Conservation (phyloP, 129 eudicot species). For the Chrysanthemum makinoi region DNA sequence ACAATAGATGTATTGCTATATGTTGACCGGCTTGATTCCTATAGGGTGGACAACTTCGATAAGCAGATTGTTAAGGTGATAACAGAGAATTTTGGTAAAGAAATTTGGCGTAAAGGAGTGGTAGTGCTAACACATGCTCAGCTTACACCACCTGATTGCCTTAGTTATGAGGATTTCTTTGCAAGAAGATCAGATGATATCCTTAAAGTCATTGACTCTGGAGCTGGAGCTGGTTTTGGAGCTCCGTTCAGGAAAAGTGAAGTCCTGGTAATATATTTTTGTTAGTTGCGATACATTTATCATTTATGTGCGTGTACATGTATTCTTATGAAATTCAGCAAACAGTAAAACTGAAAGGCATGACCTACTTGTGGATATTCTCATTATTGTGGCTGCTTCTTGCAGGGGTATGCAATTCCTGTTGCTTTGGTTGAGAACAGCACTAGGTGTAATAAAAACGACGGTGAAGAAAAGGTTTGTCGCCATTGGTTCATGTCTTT, state of each 20-base stretch:
- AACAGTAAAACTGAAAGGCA: background rate
- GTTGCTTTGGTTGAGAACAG: conserved; percentile 93
- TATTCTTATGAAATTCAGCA: background rate
- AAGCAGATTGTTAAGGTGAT: conserved; percentile 74
- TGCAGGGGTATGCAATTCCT: conserved; percentile 58
- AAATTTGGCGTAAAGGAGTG: conserved; percentile 74
- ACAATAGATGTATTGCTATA: conserved; percentile 93
- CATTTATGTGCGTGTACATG: background rate
- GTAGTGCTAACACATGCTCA: conserved; percentile 96
- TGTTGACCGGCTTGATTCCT: conserved; percentile 95
- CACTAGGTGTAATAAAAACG: conserved; percentile 86
- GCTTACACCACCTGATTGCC: conserved; percentile 91
- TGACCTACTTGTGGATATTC: no score
- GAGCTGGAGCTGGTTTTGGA: conserved; percentile 5
- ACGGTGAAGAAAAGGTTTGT: conserved; percentile 72
- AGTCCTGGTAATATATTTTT: conserved; percentile 35
- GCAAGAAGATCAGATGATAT: conserved; percentile 77
- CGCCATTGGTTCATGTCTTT: background rate
- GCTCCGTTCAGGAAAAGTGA: conserved; percentile 49
- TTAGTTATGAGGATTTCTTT: conserved; percentile 73
- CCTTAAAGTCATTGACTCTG: conserved; percentile 61
- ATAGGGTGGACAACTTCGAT: conserved; percentile 93
- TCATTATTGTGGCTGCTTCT: background rate
- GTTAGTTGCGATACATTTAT: background rate
- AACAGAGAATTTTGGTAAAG: conserved; percentile 80